Conservation (phyloP, 257 asterid genomes). For the Datura wrightii region DNA sequence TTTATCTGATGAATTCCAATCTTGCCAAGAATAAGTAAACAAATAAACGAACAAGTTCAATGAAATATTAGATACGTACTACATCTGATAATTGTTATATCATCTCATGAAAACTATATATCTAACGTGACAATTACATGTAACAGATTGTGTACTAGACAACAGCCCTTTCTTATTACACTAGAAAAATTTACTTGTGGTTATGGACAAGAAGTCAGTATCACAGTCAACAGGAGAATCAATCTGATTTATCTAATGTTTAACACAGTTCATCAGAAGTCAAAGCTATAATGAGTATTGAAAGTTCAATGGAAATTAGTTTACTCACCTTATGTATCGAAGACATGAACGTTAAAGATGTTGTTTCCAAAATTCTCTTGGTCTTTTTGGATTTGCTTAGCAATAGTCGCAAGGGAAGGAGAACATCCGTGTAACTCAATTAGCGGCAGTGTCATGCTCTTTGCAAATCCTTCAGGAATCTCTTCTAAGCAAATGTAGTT, state of each 20-base stretch:
- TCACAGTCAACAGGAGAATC: not conserved
- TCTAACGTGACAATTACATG: not conserved
- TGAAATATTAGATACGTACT: too few species aligned
- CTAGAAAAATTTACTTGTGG: too few species aligned
- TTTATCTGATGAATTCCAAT: too few species aligned
- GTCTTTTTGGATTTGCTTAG: constrained; percentile 17
- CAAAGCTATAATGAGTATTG: not conserved
- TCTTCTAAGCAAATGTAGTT: not conserved
- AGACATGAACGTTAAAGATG: not conserved
- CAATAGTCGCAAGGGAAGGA: constrained; percentile 3
- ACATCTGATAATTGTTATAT: too few species aligned
- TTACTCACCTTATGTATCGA: not conserved
- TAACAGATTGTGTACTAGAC: too few species aligned
- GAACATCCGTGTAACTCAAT: constrained; percentile 17
- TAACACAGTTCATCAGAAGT: not conserved
- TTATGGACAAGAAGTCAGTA: not conserved
- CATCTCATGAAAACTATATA: too few species aligned
- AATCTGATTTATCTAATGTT: not conserved
- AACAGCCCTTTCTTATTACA: too few species aligned
- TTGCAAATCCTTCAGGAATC: constrained; percentile 17
- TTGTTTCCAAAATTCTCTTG: not conserved
- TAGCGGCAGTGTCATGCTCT: constrained; percentile 8
- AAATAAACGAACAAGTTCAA: not conserved
- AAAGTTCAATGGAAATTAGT: not conserved
- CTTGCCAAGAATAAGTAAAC: too few species aligned